Evolutionary conservation across 2,329 filamentous ascomycete genomes (phyloP).

Genomic region (Fusarium drepaniforme): DNA sequence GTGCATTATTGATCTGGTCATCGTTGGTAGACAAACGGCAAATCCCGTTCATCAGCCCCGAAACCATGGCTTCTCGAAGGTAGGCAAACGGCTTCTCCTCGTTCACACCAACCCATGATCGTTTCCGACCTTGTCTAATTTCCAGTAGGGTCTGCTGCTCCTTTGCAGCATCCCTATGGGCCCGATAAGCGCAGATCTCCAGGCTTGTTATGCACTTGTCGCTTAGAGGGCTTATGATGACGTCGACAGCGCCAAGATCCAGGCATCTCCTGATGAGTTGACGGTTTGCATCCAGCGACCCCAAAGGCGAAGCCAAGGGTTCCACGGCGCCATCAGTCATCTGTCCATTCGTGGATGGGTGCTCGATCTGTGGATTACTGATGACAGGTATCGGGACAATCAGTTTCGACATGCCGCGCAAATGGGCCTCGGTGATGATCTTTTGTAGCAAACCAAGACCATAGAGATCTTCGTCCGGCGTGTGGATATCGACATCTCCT

Average conservation of each 20-base stretch:
- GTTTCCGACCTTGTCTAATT: constrained; percentile 80
- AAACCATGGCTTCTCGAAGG: constrained; percentile 93
- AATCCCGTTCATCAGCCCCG: constrained; percentile 88
- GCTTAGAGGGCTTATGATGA: constrained; percentile 83
- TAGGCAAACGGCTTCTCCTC: constrained; percentile 91
- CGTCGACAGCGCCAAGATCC: constrained; percentile 88
- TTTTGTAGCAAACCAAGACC: constrained; percentile 67
- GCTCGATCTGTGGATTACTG: constrained; percentile 51
- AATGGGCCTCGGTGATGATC: constrained; percentile 68
- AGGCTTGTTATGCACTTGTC: constrained; percentile 80
- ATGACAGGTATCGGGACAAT: constrained; percentile 69
- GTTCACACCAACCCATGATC: constrained; percentile 91
- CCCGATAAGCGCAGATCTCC: constrained; percentile 85
- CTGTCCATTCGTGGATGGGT: constrained; percentile 44
- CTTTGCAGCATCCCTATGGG: constrained; percentile 79
- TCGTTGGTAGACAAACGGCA: constrained; percentile 77
- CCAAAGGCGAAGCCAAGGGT: constrained; percentile 43
- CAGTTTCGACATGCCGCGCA: constrained; percentile 67
- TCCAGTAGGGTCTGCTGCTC: constrained; percentile 80
- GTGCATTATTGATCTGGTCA: constrained; percentile 71
- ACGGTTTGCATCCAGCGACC: constrained; percentile 48
- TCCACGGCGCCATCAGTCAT: constrained; percentile 56
- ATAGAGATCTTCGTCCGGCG: constrained; percentile 63
- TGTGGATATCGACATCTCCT: constrained; percentile 55
- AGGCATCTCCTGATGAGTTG: constrained; percentile 76